Conservation (phyloP, 2,329 filamentous ascomycete genomes). For the Colletotrichum chrysophilum region DNA sequence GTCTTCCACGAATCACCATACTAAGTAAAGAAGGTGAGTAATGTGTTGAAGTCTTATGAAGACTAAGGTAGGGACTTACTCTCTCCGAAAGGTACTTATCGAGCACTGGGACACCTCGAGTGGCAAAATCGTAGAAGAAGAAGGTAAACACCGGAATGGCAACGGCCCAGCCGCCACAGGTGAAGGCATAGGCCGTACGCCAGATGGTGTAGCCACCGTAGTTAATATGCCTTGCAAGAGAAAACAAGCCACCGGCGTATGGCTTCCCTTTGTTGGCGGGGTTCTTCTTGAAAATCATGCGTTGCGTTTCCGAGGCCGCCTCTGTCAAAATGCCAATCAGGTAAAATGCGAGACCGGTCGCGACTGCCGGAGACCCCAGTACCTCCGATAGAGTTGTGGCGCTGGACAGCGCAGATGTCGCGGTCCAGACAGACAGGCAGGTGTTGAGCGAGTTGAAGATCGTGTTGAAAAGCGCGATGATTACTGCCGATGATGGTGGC, state of each 20-base stretch:
- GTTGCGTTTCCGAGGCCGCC: background rate
- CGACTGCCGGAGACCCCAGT: background rate
- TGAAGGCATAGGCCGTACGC: background rate
- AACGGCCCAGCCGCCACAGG: background rate
- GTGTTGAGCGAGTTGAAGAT: background rate
- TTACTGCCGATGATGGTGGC: background rate
- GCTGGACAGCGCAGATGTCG: background rate
- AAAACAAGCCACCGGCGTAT: background rate
- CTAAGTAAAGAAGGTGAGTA: background rate
- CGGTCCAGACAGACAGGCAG: background rate
- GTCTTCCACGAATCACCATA: background rate
- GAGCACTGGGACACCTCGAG: background rate
- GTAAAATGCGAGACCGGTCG: background rate
- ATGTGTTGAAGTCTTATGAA: background rate
- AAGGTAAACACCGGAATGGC: background rate
- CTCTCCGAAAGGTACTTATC: background rate
- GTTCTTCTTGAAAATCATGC: background rate
- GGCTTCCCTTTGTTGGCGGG: background rate
- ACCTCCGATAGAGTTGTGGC: background rate
- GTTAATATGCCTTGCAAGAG: background rate
- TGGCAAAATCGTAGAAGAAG: background rate
- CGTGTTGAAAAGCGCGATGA: background rate
- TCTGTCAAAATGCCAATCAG: background rate
- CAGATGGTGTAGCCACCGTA: background rate
- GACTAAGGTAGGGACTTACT: background rate